Evolutionary conservation across 2,329 filamentous ascomycete genomes (phyloP).

Genomic region (Epichloe hybrida): DNA sequence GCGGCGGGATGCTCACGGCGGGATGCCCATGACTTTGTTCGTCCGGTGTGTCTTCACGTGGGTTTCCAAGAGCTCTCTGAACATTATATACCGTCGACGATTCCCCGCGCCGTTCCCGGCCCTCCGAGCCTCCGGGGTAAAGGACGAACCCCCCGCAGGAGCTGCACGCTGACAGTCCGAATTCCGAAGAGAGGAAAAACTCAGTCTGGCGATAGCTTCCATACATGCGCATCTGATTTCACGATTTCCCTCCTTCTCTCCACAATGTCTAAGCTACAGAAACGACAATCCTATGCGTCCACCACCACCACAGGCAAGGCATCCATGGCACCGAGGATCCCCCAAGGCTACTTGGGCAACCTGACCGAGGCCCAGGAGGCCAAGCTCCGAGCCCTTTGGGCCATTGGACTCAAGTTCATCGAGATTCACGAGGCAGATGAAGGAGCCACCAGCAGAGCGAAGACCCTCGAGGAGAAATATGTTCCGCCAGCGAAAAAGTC

Average conservation of each 20-base stretch:
- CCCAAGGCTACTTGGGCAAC: conserved; percentile 36
- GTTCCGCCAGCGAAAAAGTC: conserved; percentile 16
- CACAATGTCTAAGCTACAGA: no score
- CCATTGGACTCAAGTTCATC: conserved; percentile 56
- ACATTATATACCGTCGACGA: no score
- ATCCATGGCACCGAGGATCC: background rate
- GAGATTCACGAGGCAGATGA: conserved; percentile 30
- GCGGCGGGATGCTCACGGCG: background rate
- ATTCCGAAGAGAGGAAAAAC: no score
- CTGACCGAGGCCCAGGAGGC: conserved; percentile 68
- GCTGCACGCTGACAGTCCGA: no score
- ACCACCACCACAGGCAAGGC: background rate
- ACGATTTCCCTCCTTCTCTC: no score
- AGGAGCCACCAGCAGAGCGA: conserved; percentile 12
- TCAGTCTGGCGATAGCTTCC: no score
- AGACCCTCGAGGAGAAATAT: conserved; percentile 18
- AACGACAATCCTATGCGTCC: no score
- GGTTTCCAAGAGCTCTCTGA: no score
- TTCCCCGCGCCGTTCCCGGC: no score
- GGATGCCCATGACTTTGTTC: background rate
- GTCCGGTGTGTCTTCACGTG: background rate
- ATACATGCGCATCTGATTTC: no score
- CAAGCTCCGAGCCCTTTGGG: conserved; percentile 75
- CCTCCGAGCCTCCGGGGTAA: no score
- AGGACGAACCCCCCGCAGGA: no score